Base-by-base conservation (phyloP, 352 stramenopile species). In the Phytophthora meadii region DNA sequence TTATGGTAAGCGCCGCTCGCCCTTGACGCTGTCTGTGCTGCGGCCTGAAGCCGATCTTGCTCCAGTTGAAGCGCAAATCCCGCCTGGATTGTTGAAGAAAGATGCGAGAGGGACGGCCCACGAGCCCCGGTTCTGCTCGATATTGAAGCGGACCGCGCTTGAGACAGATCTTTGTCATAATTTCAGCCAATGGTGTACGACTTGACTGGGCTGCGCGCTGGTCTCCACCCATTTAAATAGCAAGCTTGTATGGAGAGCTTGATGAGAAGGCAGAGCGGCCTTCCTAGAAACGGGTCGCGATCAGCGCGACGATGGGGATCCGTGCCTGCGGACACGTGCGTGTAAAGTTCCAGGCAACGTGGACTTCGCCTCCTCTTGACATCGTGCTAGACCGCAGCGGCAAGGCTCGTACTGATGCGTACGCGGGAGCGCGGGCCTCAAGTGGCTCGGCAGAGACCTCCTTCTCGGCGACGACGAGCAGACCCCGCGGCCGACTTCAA, bases 111-210 rank as follows among this genome's bases (percentile, higher is more conserved):
- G 28, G 22, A 36, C 30, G 30, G 30, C 9, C 30, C 30, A 36
- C 7, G 9, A 40, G 61, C 0, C 54, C 53, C 34, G 61, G 44
- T 46, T 70, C 30, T 81, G 73, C 25, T n/a, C 46, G 45, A 70
- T 59, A 65, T 84, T 84, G 76, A 84, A 84, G 76, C 61, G 65
- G 34, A 30, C 44, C 28, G 4, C 37, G 11, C 22, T 65, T 74
- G 58, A 68, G 58, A 70, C 57, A 74, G 22, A 64, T 64, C 39
- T 40, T 55, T 19, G 40, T 11, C 11, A 12, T 14, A 30, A 14
- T 72, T 70, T 73, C 22, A 39, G 27, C 58, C 62, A 70, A 73
- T 65, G 15, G 34, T 17, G 54, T 9, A 24, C 40, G 17, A 48
- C 12, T 27, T 32, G 12, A 36, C 9, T 10, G 3, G 7, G 19